A percentile compares a stretch with the other conserved stretches of the same genome.
Conservation (phyloP, 345 rosid species). For the Laguncularia racemosa region DNA sequence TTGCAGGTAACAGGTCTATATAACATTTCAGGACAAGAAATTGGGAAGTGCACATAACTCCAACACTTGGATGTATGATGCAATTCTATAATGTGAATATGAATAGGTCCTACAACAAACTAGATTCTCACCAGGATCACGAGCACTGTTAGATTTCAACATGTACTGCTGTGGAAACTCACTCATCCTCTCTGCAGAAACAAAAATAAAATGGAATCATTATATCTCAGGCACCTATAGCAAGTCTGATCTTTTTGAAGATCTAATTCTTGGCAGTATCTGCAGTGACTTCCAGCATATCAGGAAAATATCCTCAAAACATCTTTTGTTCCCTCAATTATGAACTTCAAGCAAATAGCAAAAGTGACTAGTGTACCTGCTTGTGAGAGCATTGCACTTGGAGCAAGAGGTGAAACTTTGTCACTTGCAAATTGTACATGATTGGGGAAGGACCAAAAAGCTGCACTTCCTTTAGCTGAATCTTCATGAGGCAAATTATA, state of each 20-base stretch:
- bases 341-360: neutral
- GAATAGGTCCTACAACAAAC: neutral
- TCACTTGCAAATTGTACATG: conserved; percentile 27
- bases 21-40: too few relatives aligned
- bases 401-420: conserved; percentile 22
- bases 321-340: neutral
- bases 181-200: conserved; percentile 31
- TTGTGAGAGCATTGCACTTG: conserved; percentile 31
- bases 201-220: conserved; percentile 3
- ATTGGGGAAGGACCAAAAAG: conserved; percentile 28
- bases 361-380: conserved; percentile 36
- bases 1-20: too few relatives aligned
- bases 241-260: too few relatives aligned
- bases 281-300: too few relatives aligned
- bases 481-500: conserved; percentile 42
- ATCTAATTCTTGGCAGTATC: too few relatives aligned
- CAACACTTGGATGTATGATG: too few relatives aligned
- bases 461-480: conserved; percentile 25
- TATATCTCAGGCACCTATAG: neutral
- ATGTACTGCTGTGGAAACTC: conserved; percentile 28
- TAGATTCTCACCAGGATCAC: conserved; percentile 28
- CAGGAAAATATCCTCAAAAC: too few relatives aligned
- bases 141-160: conserved; percentile 22
- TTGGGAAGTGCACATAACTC: too few relatives aligned
- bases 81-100: too few relatives aligned